Evolutionary conservation across 75 land plant genomes (phyloP), one percentile per base, ranked within the genome.

Genomic region (Pinus taeda): DNA sequence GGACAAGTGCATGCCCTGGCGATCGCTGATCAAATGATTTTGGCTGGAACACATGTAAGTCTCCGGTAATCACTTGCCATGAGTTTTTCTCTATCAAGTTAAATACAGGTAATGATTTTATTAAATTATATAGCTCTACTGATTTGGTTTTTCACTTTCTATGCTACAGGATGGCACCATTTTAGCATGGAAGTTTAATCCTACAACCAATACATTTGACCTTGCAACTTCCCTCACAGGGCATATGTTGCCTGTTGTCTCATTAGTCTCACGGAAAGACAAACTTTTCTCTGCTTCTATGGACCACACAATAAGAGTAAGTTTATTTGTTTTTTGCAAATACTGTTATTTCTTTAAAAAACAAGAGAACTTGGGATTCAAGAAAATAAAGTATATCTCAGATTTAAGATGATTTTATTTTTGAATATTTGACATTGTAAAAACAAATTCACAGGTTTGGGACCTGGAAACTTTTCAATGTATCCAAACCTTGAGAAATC

Each of bases 221-320:
- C 99, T 98, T 60, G 95, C 92, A 24, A 90, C 91, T 64, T 84
- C 95, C 18, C 89, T 97, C 36, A 67, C 45, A 22, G 94, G 98
- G 7, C 98, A 97, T 63, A 81, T 78, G 15, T 88, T 81, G 75
- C 79, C 96, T 59, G 94, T 97, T 75, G 88, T 97, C 14, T 81
- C 99, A 36, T 74, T 97, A 74, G 88, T 92, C 55, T 80, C 88
- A 71, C 90, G 85, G 57, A 88, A 82, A 62, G 88, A 83, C 49
- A 86, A 87, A 59, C 83, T 97, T 1, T 97, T 87, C 79, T 97
- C 99, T 78, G 94, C 98, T 72, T 95, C 99, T n/a, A 95, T 95
- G 98, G 99, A 97, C 76, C 42, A 86, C 15, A 78, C 96, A 60
- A 93, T 97, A 55, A 89, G 72, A 82, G 99, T 95, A 84, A 85